Evolutionary conservation across 805 yeast species (phyloP).

Genomic region (Ogataea kodamae): DNA sequence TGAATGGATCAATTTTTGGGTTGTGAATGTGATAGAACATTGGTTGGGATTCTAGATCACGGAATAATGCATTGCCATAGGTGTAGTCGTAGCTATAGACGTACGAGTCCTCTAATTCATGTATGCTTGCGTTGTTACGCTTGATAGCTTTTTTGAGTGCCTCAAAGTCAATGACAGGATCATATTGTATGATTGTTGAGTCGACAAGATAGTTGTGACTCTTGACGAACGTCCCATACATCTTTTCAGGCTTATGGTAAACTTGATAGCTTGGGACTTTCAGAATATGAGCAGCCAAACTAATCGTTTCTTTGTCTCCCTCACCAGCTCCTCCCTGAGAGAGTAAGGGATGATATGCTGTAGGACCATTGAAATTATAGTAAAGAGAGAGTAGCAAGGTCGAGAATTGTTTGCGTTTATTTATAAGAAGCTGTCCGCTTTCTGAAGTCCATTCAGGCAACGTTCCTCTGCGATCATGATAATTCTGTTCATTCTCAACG

Average conservation of each 20-base stretch:
- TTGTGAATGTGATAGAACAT: conserved; percentile 41
- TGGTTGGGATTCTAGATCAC: conserved; percentile 16
- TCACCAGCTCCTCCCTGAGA: conserved; percentile 68
- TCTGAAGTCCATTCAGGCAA: conserved; percentile 66
- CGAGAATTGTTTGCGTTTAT: conserved; percentile 54
- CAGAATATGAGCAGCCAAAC: conserved; percentile 57
- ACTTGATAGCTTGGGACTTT: conserved; percentile 48
- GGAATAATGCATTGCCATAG: conserved; percentile 16
- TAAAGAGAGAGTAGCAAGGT: conserved; percentile 59
- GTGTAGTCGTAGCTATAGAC: conserved; percentile 22
- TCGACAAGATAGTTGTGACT: conserved; percentile 25
- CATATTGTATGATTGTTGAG: conserved; percentile 31
- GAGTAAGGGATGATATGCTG: conserved; percentile 54
- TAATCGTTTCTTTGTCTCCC: conserved; percentile 74
- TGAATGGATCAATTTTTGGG: conserved; percentile 49
- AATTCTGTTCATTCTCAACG: conserved; percentile 34
- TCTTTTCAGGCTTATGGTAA: conserved; percentile 31
- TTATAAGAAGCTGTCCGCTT: conserved; percentile 62
- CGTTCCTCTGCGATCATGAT: conserved; percentile 60
- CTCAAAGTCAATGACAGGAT: conserved; percentile 27
- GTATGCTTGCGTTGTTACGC: conserved; percentile 6
- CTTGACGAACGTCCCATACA: conserved; percentile 24
- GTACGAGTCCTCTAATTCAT: conserved; percentile 9
- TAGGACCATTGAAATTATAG: conserved; percentile 64
- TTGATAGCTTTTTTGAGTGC: conserved; percentile 16